Evolutionary conservation across 371 early-diverging fungal species (phyloP).

Genomic region (Mucor ambiguus): DNA sequence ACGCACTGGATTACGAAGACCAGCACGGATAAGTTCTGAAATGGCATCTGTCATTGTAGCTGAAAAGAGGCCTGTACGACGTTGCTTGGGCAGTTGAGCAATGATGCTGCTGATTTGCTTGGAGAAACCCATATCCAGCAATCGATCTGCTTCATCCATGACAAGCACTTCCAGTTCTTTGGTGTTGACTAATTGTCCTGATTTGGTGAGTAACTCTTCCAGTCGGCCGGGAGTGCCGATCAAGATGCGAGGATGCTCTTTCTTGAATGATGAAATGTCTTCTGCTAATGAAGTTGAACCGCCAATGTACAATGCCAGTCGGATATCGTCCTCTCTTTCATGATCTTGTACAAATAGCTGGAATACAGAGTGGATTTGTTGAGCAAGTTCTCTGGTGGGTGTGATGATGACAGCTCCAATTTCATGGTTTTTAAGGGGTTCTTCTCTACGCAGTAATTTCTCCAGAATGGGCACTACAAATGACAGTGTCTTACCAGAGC

Average conservation of each 20-base stretch:
- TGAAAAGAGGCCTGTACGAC: conserved; percentile 96
- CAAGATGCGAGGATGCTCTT: conserved; percentile 77
- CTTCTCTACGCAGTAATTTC: conserved; percentile 68
- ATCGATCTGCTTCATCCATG: conserved; percentile 93
- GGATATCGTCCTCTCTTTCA: conserved; percentile 43
- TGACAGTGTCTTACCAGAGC: conserved; percentile 99
- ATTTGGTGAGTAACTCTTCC: conserved; percentile 79
- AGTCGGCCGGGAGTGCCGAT: conserved; percentile 98
- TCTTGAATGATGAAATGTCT: conserved; percentile 61
- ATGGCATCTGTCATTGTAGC: conserved; percentile 98
- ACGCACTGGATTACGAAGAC: conserved; percentile 90
- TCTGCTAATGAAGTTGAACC: conserved; percentile 67
- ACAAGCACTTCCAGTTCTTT: conserved; percentile 89
- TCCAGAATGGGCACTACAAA: conserved; percentile 97
- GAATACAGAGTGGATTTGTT: conserved; percentile 87
- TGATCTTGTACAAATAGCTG: conserved; percentile 56
- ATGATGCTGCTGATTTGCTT: conserved; percentile 81
- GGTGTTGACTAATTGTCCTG: conserved; percentile 61
- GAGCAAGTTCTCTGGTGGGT: conserved; percentile 97
- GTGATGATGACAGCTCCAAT: conserved; percentile 93
- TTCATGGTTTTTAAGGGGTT: conserved; percentile 65
- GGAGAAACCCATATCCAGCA: conserved; percentile 96
- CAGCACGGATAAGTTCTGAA: conserved; percentile 81
- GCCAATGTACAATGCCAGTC: conserved; percentile 70
- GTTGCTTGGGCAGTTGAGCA: conserved; percentile 84